Evolutionary conservation across 768 basidiomycete genomes (phyloP).

Genomic region (Trametes cingulata): DNA sequence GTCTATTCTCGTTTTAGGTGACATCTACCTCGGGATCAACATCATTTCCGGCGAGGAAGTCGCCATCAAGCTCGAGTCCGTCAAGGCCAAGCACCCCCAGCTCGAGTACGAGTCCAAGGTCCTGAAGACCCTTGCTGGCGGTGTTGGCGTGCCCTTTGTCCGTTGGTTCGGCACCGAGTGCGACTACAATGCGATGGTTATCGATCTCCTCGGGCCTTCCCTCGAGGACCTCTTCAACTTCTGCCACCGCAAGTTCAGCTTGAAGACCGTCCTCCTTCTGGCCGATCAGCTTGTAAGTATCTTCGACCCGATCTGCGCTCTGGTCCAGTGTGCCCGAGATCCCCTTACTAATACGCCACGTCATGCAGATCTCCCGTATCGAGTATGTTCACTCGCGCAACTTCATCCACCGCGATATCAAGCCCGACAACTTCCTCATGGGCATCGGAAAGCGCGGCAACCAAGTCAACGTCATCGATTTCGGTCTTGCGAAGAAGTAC

Average conservation of each 20-base stretch:
- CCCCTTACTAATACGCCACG: conserved; percentile 20
- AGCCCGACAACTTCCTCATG: conserved; percentile 99
- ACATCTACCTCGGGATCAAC: conserved; percentile 99
- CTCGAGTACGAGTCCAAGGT: conserved; percentile 97
- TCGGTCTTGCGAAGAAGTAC: conserved; percentile 99
- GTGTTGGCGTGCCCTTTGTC: conserved; percentile 98
- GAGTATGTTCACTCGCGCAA: conserved; percentile 99
- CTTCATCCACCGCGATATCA: conserved; percentile 97
- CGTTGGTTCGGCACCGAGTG: conserved; percentile 95
- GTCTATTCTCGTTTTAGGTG: conserved; percentile 54
- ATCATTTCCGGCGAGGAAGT: conserved; percentile 99
- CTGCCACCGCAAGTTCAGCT: conserved; percentile 94
- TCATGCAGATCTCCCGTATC: conserved; percentile 86
- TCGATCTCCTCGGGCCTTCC: conserved; percentile 92
- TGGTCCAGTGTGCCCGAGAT: neutral
- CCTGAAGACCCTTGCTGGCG: conserved; percentile 97
- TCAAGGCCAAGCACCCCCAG: conserved; percentile 99
- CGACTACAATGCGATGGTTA: conserved; percentile 99
- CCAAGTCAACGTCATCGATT: conserved; percentile 98
- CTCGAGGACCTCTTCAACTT: conserved; percentile 93
- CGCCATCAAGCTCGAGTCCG: conserved; percentile 99
- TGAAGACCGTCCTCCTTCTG: conserved; percentile 95
- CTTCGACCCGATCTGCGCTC: neutral
- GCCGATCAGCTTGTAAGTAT: conserved; percentile 90
- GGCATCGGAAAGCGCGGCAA: conserved; percentile 99